phyloP scores from a whole-genome alignment of 495 filamentous ascomycete species.

The Xylaria longipes region DNA sequence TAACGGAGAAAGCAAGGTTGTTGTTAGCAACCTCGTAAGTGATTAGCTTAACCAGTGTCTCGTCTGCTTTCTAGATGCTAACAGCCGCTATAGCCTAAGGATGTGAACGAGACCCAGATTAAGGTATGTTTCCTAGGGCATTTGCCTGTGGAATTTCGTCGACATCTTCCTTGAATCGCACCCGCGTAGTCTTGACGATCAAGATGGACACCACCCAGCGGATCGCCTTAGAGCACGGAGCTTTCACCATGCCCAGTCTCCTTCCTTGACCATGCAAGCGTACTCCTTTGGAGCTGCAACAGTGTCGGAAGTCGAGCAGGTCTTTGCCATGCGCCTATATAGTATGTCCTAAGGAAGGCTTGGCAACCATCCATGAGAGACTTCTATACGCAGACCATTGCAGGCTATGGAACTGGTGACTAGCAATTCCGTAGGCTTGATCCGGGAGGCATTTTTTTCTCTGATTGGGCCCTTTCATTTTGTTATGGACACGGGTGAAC shows the following conservation, averaged over 20 bases:
- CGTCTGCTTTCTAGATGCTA: constrained; percentile 46
- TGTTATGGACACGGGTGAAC: constrained; percentile 47
- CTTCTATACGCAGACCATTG: constrained; percentile 33
- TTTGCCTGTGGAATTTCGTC: constrained; percentile 61
- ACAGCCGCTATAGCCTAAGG: constrained; percentile 72
- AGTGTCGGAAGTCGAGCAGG: constrained; percentile 53
- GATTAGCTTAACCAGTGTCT: background rate
- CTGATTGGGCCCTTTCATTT: constrained; percentile 30
- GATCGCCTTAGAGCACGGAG: constrained; percentile 41
- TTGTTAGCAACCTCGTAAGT: constrained; percentile 96
- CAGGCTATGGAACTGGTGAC: constrained; percentile 32
- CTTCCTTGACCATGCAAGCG: constrained; percentile 44
- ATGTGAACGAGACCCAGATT: constrained; percentile 93
- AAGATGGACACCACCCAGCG: constrained; percentile 46
- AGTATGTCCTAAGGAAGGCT: constrained; percentile 50
- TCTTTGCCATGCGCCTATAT: constrained; percentile 48
- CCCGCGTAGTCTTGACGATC: constrained; percentile 46
- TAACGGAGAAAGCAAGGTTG: constrained; percentile 86
- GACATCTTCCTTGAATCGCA: constrained; percentile 53
- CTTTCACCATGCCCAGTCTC: constrained; percentile 45
- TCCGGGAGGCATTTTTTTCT: constrained; percentile 38
- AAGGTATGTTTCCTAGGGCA: constrained; percentile 95
- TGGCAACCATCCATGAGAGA: constrained; percentile 57
- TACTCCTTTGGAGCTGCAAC: constrained; percentile 33
- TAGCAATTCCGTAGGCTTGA: constrained; percentile 36